phyloP scores from a whole-genome alignment of 1,139 yeast genomes.

The Diutina sp. region DNA sequence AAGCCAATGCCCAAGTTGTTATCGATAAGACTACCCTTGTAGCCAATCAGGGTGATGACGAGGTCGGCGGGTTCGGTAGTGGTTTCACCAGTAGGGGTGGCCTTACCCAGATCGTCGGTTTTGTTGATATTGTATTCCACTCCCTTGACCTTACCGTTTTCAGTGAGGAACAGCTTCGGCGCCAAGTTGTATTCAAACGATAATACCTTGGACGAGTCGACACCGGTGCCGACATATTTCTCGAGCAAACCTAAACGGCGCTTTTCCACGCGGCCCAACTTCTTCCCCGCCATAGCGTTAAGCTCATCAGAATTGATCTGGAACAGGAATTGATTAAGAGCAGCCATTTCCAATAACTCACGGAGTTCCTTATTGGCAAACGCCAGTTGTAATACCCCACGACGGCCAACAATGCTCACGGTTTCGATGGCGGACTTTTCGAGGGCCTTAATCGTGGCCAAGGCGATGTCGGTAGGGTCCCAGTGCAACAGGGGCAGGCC shows the following conservation, averaged over 20 bases:
- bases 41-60: slow-evolving; percentile 79
- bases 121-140: slow-evolving; percentile 37
- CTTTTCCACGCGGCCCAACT: slow-evolving; percentile 52
- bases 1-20: slow-evolving; percentile 51
- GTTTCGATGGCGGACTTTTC: slow-evolving; percentile 39
- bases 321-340: slow-evolving; percentile 34
- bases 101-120: slow-evolving; percentile 20
- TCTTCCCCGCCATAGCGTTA: slow-evolving; percentile 21
- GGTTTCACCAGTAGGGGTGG: slow-evolving; percentile 27
- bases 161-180: slow-evolving; percentile 43
- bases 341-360: slow-evolving; percentile 57
- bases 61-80: slow-evolving; percentile 12
- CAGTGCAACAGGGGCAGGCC: slow-evolving; percentile 44
- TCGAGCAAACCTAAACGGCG: slow-evolving; percentile 54
- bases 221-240: slow-evolving; percentile 26
- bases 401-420: slow-evolving; percentile 69
- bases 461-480: slow-evolving; percentile 63
- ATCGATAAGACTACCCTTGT: slow-evolving; percentile 52
- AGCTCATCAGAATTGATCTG: slow-evolving; percentile 35
- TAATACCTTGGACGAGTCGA: slow-evolving; percentile 38
- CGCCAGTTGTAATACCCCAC: slow-evolving; percentile 76
- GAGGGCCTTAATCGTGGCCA: slow-evolving; percentile 44
- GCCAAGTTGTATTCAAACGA: slow-evolving; percentile 53
- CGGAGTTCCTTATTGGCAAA: slow-evolving; percentile 88
- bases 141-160: slow-evolving; percentile 23